These are phyloP conservation scores for Saccharomycopsis sp. DNA, from an alignment of 805 yeast species.

Conservation along the genomic window DNA sequence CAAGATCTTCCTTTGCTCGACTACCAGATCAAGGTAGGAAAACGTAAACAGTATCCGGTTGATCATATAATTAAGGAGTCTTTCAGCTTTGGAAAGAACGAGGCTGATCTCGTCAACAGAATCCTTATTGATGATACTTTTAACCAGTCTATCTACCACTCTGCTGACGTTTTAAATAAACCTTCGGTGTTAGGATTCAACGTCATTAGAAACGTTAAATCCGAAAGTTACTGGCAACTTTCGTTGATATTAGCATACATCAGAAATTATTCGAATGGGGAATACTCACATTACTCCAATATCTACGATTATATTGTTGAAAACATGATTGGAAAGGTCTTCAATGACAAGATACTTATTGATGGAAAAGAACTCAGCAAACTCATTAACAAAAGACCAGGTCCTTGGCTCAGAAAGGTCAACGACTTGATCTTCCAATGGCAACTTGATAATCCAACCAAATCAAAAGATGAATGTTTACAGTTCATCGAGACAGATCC, in stretches of 20 bases:
- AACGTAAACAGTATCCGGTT: conserved; percentile 8
- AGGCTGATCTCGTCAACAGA: conserved; percentile 15
- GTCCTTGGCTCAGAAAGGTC: conserved; percentile 74
- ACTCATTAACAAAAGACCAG: conserved; percentile 56
- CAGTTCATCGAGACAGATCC: conserved; percentile 28
- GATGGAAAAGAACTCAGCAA: conserved; percentile 67
- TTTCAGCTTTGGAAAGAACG: conserved; percentile 15
- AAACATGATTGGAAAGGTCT: conserved; percentile 36
- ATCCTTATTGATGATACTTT: conserved; percentile 7
- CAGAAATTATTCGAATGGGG: conserved; percentile 10
- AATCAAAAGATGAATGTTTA: conserved; percentile 48
- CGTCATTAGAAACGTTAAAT: conserved; percentile 7
- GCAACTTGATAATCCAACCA: conserved; percentile 72
- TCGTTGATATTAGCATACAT: conserved; percentile 19
- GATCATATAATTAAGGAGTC: conserved; percentile 16
- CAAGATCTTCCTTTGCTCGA: conserved; percentile 1
- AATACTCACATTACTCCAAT: conserved; percentile 11
- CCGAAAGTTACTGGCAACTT: conserved; percentile 15
- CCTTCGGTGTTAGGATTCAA: conserved; percentile 13
- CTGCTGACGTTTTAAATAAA: conserved; percentile 2
- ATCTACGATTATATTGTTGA: conserved; percentile 28
- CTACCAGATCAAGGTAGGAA: conserved; percentile 4
- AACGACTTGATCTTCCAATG: conserved; percentile 53
- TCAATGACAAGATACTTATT: conserved; percentile 53
- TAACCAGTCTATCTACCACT: conserved; percentile 2